phyloP scores from a whole-genome alignment of 1,284 basidiomycete species.

The Ceratobasidium sp. region DNA sequence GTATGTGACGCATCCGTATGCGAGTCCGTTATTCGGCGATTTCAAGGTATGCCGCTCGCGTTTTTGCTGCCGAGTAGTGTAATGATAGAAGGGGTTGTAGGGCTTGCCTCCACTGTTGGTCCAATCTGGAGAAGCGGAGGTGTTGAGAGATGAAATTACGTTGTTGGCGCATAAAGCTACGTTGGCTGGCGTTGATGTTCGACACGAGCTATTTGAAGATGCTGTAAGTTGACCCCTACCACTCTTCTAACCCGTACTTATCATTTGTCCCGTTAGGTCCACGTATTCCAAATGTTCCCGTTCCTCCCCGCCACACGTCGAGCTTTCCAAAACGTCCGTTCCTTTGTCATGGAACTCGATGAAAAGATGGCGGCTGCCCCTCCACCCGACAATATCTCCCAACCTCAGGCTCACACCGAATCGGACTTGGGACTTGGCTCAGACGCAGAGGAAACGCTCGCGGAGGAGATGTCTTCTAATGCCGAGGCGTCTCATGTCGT shows the following conservation, averaged over 20 bases:
- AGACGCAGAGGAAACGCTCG: constrained; percentile 20
- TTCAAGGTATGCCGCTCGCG: constrained; percentile 61
- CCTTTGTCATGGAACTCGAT: constrained; percentile 31
- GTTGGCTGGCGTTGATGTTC: constrained; percentile 87
- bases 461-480: constrained; percentile 23
- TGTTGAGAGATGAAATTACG: constrained; percentile 91
- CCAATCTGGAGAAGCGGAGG: constrained; percentile 95
- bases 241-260: constrained; percentile 54
- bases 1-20: constrained; percentile 96
- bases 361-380: constrained; percentile 7
- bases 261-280: constrained; percentile 66
- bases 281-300: constrained; percentile 92
- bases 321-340: constrained; percentile 66
- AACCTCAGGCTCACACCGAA: background rate
- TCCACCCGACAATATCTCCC: background rate
- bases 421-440: constrained; percentile 34
- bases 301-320: constrained; percentile 80
- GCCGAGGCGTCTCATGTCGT: constrained; percentile 33
- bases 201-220: constrained; percentile 94
- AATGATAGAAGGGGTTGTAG: background rate
- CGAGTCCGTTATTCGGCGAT: constrained; percentile 95
- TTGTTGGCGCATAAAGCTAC: constrained; percentile 96
- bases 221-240: constrained; percentile 72
- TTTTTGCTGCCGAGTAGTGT: background rate
- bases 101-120: constrained; percentile 93